Evolutionary conservation across 2,329 filamentous ascomycete species (phyloP).

Genomic region (Clarireedia paspali): DNA sequence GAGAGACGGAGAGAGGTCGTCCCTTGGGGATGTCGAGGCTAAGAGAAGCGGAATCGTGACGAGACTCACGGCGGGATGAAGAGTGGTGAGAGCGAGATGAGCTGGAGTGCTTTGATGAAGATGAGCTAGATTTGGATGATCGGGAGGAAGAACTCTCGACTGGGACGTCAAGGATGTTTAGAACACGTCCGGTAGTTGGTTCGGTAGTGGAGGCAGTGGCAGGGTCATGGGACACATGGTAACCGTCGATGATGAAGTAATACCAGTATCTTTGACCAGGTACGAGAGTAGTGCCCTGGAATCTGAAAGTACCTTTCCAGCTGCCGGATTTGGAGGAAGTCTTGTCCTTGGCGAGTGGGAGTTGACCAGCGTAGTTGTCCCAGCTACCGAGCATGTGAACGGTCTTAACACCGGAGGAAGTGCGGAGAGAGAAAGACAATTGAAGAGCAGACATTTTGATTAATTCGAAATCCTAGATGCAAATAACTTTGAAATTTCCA

Average conservation of each 20-base stretch:
- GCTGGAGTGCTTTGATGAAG: constrained; percentile 33
- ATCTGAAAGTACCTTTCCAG: constrained; percentile 95
- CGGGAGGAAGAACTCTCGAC: constrained; percentile 40
- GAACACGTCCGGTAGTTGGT: constrained; percentile 90
- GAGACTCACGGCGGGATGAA: constrained; percentile 34
- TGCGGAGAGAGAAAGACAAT: constrained; percentile 91
- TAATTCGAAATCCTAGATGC: constrained; percentile 28
- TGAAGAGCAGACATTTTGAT: constrained; percentile 80
- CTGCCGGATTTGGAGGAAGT: constrained; percentile 75
- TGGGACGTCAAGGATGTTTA: constrained; percentile 95
- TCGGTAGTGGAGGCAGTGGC: constrained; percentile 83
- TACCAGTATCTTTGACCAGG: constrained; percentile 97
- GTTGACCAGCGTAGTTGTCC: constrained; percentile 94
- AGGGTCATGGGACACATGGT: constrained; percentile 95
- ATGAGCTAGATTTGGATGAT: constrained; percentile 35
- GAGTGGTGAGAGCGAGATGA: constrained; percentile 32
- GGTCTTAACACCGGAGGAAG: constrained; percentile 93
- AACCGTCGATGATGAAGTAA: constrained; percentile 99
- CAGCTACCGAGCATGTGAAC: constrained; percentile 96
- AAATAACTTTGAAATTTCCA: constrained; percentile 24
- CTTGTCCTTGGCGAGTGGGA: constrained; percentile 87
- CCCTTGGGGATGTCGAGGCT: constrained; percentile 73
- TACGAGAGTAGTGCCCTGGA: constrained; percentile 80
- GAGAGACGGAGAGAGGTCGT: constrained; percentile 76
- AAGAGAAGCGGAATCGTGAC: constrained; percentile 38